phyloP scores from a whole-genome alignment of 352 stramenopile genomes.

The Globisporangium nodosum region DNA sequence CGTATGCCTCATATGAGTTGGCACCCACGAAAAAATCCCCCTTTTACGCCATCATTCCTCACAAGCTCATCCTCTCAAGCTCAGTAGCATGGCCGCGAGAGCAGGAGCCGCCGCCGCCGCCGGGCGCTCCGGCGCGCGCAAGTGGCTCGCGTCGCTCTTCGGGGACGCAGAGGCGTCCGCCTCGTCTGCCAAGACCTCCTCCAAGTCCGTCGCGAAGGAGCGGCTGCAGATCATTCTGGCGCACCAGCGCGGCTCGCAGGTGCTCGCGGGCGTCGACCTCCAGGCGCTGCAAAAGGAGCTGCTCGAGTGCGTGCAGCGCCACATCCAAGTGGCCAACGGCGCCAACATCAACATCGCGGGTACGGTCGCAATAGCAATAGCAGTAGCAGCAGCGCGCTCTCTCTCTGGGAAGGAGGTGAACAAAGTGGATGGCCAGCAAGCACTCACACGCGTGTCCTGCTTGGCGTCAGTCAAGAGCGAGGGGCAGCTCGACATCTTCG shows the following conservation, averaged over 20 bases:
- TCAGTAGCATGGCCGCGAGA: constrained; percentile 32
- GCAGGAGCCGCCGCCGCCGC: constrained; percentile 28
- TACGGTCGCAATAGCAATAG: constrained; percentile 12
- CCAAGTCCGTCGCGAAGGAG: constrained; percentile 85
- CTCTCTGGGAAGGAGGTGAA: no score
- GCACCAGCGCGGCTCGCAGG: constrained; percentile 79
- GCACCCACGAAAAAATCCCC: neutral
- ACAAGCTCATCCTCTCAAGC: neutral
- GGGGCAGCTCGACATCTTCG: constrained; percentile 84
- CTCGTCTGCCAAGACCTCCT: constrained; percentile 19
- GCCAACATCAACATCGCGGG: constrained; percentile 88
- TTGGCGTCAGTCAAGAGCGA: constrained; percentile 73
- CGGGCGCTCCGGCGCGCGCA: constrained; percentile 54
- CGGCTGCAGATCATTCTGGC: constrained; percentile 87
- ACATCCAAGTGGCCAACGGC: constrained; percentile 83
- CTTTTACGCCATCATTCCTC: neutral
- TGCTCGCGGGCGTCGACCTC: constrained; percentile 81
- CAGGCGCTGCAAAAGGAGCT: constrained; percentile 74
- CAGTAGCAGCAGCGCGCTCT: neutral
- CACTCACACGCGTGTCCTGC: neutral
- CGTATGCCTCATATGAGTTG: neutral
- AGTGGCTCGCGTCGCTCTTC: constrained; percentile 78
- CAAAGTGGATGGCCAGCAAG: no score
- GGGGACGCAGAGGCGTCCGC: constrained; percentile 32
- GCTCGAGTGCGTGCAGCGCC: constrained; percentile 80